Evolutionary conservation across 495 filamentous ascomycete genomes (phyloP).

Genomic region (Pyrenula massariospora): DNA sequence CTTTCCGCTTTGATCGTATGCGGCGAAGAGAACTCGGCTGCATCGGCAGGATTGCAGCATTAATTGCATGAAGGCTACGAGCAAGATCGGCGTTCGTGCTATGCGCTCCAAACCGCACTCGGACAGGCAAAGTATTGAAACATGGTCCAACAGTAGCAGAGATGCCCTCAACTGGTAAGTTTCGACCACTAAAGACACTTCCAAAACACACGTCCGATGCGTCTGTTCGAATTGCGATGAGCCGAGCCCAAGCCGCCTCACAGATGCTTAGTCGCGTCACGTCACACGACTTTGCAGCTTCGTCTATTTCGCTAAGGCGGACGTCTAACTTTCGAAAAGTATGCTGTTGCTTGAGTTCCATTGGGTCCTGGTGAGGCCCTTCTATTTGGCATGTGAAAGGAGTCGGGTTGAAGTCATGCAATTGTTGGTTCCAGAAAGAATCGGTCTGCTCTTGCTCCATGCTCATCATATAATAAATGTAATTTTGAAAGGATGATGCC

Average conservation of each 20-base stretch:
- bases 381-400: constrained; percentile 16
- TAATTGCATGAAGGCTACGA: constrained; percentile 39
- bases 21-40: constrained; percentile 60
- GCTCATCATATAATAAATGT: constrained; percentile 33
- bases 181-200: constrained; percentile 64
- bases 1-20: constrained; percentile 35
- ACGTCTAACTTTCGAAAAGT: constrained; percentile 6
- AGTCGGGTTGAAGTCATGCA: constrained; percentile 36
- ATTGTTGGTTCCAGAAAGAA: constrained; percentile 46
- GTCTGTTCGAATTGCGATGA: constrained; percentile 38
- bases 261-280: constrained; percentile 50
- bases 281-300: constrained; percentile 33
- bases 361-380: neutral
- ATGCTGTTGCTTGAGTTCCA: constrained; percentile 9
- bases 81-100: constrained; percentile 39
- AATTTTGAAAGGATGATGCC: constrained; percentile 15
- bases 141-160: constrained; percentile 66
- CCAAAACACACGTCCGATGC: constrained; percentile 68
- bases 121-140: constrained; percentile 72
- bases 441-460: constrained; percentile 28
- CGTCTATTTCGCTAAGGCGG: constrained; percentile 32
- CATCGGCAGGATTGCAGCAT: constrained; percentile 43
- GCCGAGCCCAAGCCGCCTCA: constrained; percentile 56
- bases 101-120: constrained; percentile 33
- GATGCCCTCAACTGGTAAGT: constrained; percentile 46